Conservation (phyloP, 1,284 basidiomycete species). For the Pseudozyma pruni region DNA sequence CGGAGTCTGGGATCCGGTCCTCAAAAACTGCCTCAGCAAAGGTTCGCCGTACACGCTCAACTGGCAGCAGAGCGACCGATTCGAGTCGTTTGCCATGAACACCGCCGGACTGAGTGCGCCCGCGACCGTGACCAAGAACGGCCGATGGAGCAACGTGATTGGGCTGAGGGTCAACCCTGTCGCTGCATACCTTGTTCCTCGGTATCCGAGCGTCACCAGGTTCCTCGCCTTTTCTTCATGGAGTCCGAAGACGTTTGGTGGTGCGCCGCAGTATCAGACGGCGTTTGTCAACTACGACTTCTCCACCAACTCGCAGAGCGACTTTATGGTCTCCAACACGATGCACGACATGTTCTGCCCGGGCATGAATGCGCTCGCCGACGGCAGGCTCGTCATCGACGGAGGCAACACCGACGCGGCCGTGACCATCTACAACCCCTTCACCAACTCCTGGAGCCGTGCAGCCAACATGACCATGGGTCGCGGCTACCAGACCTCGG, state of each 20-base stretch:
- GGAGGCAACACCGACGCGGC: conserved; percentile 7
- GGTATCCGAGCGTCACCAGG: neutral
- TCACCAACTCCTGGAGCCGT: conserved; percentile 1
- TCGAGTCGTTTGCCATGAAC: conserved; percentile 1
- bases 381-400: conserved; percentile 2
- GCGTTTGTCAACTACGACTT: conserved; percentile 1
- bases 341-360: conserved; percentile 7
- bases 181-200: conserved; percentile 1
- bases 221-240: conserved; percentile 3
- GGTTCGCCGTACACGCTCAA: neutral
- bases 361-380: conserved; percentile 1
- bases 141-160: conserved; percentile 1
- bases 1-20: neutral
- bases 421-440: conserved; percentile 1
- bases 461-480: conserved; percentile 3
- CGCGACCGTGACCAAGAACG: neutral
- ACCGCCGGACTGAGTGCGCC: neutral
- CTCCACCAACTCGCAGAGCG: conserved; percentile 2
- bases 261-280: neutral
- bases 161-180: conserved; percentile 1
- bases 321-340: conserved; percentile 1
- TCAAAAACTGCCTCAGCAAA: conserved; percentile 1
- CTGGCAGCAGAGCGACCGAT: neutral
- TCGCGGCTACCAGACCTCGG: conserved; percentile 5
- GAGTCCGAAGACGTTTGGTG: conserved; percentile 1